Evolutionary conservation across 1,284 basidiomycete species (phyloP).

Genomic region (Apiotrichum sp.): DNA sequence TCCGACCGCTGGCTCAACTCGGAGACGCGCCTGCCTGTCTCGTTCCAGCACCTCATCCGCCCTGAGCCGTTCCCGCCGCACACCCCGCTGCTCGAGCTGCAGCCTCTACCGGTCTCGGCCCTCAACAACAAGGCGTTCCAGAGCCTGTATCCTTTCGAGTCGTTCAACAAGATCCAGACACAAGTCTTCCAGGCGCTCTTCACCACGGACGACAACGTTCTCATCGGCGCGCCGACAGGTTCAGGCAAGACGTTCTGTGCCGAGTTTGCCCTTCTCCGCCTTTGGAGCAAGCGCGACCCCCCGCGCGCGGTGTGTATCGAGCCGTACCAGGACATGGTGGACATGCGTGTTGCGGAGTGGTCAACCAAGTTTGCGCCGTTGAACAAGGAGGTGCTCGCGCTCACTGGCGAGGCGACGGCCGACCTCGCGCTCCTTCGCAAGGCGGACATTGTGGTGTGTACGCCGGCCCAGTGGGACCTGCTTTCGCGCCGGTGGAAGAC

Average conservation of each 20-base stretch:
- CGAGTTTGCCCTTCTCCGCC: conserved; percentile 84
- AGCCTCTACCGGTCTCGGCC: conserved; percentile 80
- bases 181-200: conserved; percentile 98
- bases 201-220: conserved; percentile 90
- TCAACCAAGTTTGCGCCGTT: conserved; percentile 70
- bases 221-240: conserved; percentile 92
- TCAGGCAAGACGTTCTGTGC: conserved; percentile 97
- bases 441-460: conserved; percentile 85
- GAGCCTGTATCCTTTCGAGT: conserved; percentile 71
- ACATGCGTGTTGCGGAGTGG: conserved; percentile 85
- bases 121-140: conserved; percentile 90
- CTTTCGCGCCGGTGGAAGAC: conserved; percentile 88
- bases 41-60: conserved; percentile 95
- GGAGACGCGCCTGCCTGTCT: conserved; percentile 89
- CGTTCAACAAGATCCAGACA: conserved; percentile 98
- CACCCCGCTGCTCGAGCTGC: conserved; percentile 87
- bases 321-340: conserved; percentile 96
- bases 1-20: conserved; percentile 95
- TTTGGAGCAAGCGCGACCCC: conserved; percentile 81
- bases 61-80: conserved; percentile 94
- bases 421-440: conserved; percentile 87
- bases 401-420: conserved; percentile 91
- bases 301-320: conserved; percentile 91
- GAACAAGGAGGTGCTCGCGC: conserved; percentile 83
- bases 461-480: conserved; percentile 90